Evolutionary conservation across 1,139 yeast species (phyloP), one percentile per base, ranked within the genome.

Genomic region (Entelexis paramagnoliae): DNA sequence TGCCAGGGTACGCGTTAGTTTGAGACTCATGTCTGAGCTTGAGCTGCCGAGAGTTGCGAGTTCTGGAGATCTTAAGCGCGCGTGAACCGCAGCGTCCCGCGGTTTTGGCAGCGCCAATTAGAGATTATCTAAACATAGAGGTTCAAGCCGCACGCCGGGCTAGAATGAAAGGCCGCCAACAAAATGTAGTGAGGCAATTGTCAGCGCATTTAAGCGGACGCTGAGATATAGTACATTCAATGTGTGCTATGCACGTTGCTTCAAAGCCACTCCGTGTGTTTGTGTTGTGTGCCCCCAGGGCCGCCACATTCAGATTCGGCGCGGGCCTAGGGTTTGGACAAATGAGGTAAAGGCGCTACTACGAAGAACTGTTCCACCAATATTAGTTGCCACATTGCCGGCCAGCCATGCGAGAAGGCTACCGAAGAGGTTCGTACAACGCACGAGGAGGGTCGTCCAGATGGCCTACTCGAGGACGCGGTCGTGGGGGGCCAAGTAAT

Each of bases 1-100:
- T 29, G 50, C 57, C 19, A 60, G 55, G 19, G 39, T 51, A 1
- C 51, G 46, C 17, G 48, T 50, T 5, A 59, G 29, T 22, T 42
- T 42, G 20, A 42, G 46, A 28, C 46, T 42, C 46, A 42, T 42
- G 10, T 34, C 4, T 28, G 7, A 28, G 24, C 13, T 28, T 10
- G 4, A 11, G 30, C 30, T 13, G 13, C 13, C 30, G 30, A 28
- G 13, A 28, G 3, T 4, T 3, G 10, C 7, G 13, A 28, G 30
- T 28, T 28, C 13, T 8, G 9, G 7, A 26, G 28, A 26, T 26
- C 36, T 5, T 34, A 17, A 10, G 22, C 38, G 5, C 9, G 20
- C 24, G 17, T 34, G 3, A 7, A 6, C 4, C 14, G 34, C 34
- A 32, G 17, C 24, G 24, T 22, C 24, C 4, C 4, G 24, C 24